phyloP scores from a whole-genome alignment of 2,329 filamentous ascomycete species.

The Fusarium transvaalense region DNA sequence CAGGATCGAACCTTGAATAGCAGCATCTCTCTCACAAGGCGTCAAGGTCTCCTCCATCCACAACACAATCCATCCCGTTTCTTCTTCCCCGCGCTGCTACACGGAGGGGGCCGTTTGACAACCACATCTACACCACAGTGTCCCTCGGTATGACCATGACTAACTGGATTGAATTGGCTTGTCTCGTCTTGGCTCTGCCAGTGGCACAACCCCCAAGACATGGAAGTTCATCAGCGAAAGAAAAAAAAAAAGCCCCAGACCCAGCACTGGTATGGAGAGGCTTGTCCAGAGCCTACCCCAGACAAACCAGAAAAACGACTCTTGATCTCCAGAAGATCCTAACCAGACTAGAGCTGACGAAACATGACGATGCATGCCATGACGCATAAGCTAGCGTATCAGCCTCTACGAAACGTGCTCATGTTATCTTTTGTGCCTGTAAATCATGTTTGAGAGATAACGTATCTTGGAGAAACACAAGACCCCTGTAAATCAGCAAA shows the following conservation, averaged over 20 bases:
- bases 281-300: slow-evolving; percentile 20
- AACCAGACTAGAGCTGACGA: slow-evolving; percentile 37
- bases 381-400: slow-evolving; percentile 43
- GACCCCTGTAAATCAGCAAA: not conserved
- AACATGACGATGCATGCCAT: slow-evolving; percentile 41
- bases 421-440: slow-evolving; percentile 24
- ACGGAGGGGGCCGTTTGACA: slow-evolving; percentile 35
- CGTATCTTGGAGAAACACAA: not conserved
- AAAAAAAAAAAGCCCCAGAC: not conserved
- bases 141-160: not conserved
- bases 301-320: not conserved
- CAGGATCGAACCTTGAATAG: slow-evolving; percentile 39
- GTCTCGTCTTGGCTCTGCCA: slow-evolving; percentile 1
- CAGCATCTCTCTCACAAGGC: slow-evolving; percentile 34
- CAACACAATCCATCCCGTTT: not conserved
- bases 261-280: slow-evolving; percentile 19
- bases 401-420: slow-evolving; percentile 17
- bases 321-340: slow-evolving; percentile 38
- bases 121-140: not conserved
- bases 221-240: not conserved
- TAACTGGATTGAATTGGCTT: not conserved
- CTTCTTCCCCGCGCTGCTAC: slow-evolving; percentile 17
- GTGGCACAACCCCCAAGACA: slow-evolving; percentile 18
- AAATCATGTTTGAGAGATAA: slow-evolving; percentile 4
- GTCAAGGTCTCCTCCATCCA: slow-evolving; percentile 20